These are phyloP conservation scores for Macrophomina pseudophaseolina DNA, from an alignment of 2,329 filamentous ascomycete species.

Conservation along the genomic window DNA sequence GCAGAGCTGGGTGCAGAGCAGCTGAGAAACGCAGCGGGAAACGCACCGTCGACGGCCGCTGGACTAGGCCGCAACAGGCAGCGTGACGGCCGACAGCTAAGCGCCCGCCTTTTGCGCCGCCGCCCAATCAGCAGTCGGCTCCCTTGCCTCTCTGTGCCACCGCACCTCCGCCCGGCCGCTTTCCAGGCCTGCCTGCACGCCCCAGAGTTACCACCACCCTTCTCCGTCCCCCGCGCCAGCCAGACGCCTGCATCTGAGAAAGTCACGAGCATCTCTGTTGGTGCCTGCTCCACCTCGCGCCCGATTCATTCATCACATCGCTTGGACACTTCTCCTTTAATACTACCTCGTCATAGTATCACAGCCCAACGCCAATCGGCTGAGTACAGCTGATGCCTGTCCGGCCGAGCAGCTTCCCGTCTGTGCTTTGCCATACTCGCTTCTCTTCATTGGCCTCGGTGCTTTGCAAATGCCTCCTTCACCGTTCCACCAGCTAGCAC, in stretches of 20 bases:
- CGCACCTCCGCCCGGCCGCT: conserved; percentile 12
- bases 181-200: conserved; percentile 11
- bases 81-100: conserved; percentile 3
- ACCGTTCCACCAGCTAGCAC: conserved; percentile 67
- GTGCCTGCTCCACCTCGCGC: conserved; percentile 17
- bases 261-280: conserved; percentile 18
- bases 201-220: conserved; percentile 5
- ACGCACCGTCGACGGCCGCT: neutral
- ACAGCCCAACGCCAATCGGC: conserved; percentile 17
- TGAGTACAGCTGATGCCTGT: neutral
- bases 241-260: conserved; percentile 4
- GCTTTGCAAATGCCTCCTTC: conserved; percentile 68
- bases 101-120: conserved; percentile 10
- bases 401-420: neutral
- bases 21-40: neutral
- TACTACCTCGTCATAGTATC: conserved; percentile 13
- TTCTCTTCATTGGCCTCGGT: conserved; percentile 39
- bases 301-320: conserved; percentile 18
- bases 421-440: neutral
- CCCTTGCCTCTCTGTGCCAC: neutral
- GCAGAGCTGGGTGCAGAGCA: neutral
- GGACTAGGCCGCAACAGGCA: neutral
- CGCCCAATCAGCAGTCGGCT: conserved; percentile 1
- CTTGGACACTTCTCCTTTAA: conserved; percentile 15
- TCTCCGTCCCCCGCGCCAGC: conserved; percentile 6